Conservation (phyloP, 495 filamentous ascomycete genomes). For the Hyaloscypha variabilis region DNA sequence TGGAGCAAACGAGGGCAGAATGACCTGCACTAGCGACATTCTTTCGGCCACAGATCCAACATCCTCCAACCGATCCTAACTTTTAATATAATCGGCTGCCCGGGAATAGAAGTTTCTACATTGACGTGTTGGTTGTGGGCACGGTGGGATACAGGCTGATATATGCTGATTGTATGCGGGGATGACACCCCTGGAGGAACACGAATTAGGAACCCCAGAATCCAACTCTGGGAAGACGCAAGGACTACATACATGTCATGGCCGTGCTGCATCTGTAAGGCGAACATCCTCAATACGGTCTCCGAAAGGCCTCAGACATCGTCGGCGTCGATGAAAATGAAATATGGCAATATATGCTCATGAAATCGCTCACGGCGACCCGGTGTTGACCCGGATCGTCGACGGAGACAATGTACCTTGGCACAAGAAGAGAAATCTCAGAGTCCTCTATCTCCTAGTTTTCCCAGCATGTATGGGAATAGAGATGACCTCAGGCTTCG, state of each 20-base stretch:
- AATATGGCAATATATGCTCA: conserved; percentile 9
- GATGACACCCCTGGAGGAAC: neutral
- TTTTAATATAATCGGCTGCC: neutral
- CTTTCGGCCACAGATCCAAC: neutral
- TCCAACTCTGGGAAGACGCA: neutral
- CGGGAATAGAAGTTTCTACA: neutral
- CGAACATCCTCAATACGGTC: neutral
- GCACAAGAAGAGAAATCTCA: conserved; percentile 66
- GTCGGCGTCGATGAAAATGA: neutral
- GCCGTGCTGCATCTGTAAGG: neutral
- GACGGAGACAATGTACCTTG: conserved; percentile 57
- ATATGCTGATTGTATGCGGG: neutral
- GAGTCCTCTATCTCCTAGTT: conserved; percentile 61
- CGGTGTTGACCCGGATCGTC: conserved; percentile 55
- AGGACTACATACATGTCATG: neutral
- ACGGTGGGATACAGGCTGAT: too few species aligned
- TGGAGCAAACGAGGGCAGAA: neutral
- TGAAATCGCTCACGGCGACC: conserved; percentile 35
- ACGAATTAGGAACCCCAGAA: neutral
- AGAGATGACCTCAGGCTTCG: conserved; percentile 68
- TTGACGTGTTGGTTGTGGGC: neutral
- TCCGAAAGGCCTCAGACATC: neutral
- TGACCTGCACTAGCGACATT: neutral
- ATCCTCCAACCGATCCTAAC: neutral
- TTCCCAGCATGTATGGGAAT: conserved; percentile 70